Conservation (phyloP, 2,329 filamentous ascomycete species). For the Trichoderma gracile region DNA sequence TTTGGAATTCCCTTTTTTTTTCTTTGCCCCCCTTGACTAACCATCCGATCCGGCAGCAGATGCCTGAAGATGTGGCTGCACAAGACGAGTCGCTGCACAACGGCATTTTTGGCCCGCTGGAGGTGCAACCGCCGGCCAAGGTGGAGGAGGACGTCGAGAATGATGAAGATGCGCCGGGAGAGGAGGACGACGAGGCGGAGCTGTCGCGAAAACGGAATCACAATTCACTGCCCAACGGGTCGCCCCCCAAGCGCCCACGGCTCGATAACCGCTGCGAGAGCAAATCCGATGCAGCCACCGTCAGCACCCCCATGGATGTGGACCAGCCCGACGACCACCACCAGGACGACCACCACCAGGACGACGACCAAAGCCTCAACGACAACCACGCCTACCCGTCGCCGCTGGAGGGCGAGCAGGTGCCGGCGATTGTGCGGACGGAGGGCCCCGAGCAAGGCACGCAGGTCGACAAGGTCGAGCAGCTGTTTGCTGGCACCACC, state of each 20-base stretch:
- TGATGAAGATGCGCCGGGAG: conserved; percentile 39
- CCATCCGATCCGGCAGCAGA: conserved; percentile 42
- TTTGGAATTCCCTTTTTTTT: neutral
- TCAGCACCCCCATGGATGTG: conserved; percentile 36
- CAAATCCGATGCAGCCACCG: conserved; percentile 47
- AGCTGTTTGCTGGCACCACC: conserved; percentile 59
- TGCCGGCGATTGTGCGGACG: conserved; percentile 54
- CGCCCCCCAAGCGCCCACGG: conserved; percentile 59
- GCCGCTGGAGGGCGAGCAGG: conserved; percentile 59
- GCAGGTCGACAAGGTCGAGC: conserved; percentile 64
- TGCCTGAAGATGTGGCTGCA: conserved; percentile 50
- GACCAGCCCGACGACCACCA: conserved; percentile 37
- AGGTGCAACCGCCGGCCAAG: conserved; percentile 47
- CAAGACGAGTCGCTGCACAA: conserved; percentile 49
- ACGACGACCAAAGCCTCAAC: conserved; percentile 50
- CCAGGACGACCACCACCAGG: conserved; percentile 19
- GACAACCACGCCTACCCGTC: conserved; percentile 66
- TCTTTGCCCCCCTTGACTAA: neutral
- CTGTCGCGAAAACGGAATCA: conserved; percentile 54
- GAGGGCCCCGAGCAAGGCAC: conserved; percentile 65
- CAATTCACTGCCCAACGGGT: conserved; percentile 53
- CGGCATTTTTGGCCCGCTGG: conserved; percentile 60
- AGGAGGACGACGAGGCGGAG: conserved; percentile 40
- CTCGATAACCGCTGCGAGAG: conserved; percentile 65
- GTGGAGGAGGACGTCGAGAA: conserved; percentile 39